Conservation (phyloP, 208 protist genomes). For the Porcisia hertigi region DNA sequence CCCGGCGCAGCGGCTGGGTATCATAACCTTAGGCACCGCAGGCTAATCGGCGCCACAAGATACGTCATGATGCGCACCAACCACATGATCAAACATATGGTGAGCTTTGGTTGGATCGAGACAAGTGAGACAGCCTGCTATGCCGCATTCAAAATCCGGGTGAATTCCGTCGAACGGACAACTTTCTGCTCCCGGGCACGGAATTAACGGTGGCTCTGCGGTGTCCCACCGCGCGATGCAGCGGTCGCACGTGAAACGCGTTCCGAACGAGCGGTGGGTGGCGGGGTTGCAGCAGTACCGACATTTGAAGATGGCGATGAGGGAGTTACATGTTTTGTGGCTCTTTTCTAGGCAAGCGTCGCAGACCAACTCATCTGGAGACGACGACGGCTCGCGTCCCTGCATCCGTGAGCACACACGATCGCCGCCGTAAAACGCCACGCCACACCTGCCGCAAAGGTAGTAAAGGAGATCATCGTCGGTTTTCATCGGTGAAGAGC, state of each 20-base stretch:
- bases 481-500: slow-evolving; percentile 39
- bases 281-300: slow-evolving; percentile 89
- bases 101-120: neutral
- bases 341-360: slow-evolving; percentile 49
- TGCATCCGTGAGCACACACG: slow-evolving; percentile 74
- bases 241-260: slow-evolving; percentile 77
- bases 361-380: slow-evolving; percentile 67
- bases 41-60: neutral
- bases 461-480: slow-evolving; percentile 83
- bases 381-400: slow-evolving; percentile 59
- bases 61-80: neutral
- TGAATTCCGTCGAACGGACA: slow-evolving; percentile 68
- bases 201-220: slow-evolving; percentile 47
- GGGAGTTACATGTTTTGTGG: slow-evolving; percentile 6
- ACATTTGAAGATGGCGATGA: slow-evolving; percentile 74
- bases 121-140: slow-evolving; percentile 71
- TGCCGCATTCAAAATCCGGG: slow-evolving; percentile 15
- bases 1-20: neutral
- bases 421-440: slow-evolving; percentile 81
- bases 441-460: slow-evolving; percentile 60
- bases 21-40: neutral
- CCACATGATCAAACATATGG: slow-evolving; percentile 25
- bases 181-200: slow-evolving; percentile 50
- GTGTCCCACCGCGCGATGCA: slow-evolving; percentile 72
- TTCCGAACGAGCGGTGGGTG: slow-evolving; percentile 82